Evolutionary conservation across 805 yeast species (phyloP), one percentile per base, ranked within the genome.

Genomic region (Candida railenensis): DNA sequence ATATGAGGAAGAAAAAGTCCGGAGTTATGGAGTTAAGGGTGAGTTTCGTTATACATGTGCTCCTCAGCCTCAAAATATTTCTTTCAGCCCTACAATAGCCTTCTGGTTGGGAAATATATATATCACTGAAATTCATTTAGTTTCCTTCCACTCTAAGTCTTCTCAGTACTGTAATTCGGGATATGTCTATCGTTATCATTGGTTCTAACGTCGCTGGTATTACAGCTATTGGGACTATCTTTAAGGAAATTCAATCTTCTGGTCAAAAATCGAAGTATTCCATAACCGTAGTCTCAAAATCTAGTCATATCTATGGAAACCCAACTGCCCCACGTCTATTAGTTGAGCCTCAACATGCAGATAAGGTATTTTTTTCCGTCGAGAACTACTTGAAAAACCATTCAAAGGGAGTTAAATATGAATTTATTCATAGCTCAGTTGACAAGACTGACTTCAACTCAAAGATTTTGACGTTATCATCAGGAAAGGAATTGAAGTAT

Each of bases 191-290:
- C 16, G 63, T 64, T 3, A 62, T 71, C 15, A 57, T 71, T 22
- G 76, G 76, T n/a, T 71, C 65, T 3, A 65, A 71, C 3, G 67
- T 50, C 45, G 72, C 69, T 3, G 74, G 61, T 4, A 49, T 58
- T 15, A 42, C 28, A 4, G 73, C 69, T 9, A 62, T 62, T 18
- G 55, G 58, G 11, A 40, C 56, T 8, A 45, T 61, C 16, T 51
- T 56, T 22, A 37, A 44, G 11, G 34, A 36, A 14, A 41, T 41
- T n/a, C 9, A 3, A 3, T n/a, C 22, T 12, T 22, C 40, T 4
- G 39, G 36, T 3, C 4, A 43, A 16, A 39, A 45, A 14, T 45
- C 47, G 11, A 43, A 47, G 14, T 40, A 45, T 8, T 38, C 46
- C 14, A 54, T 67, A 14, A 61, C 63, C 1, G 22, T 70, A 12